Percentiles rank a stretch among this genome's conserved stretches.
phyloP scores from a whole-genome alignment of 345 rosid genomes.

The Isatis tinctoria region DNA sequence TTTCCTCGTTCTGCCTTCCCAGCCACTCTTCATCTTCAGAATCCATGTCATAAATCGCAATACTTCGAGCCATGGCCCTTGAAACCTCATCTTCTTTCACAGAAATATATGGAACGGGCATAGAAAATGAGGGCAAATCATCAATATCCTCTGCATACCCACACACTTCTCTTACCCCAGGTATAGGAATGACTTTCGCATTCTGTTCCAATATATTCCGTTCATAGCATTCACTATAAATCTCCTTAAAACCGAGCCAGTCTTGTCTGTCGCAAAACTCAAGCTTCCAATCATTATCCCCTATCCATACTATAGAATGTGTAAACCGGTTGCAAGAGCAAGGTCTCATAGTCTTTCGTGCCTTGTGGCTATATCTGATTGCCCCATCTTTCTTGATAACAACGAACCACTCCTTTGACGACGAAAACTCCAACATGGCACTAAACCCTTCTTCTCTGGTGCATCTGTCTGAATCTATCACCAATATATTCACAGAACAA shows the following conservation, averaged over 20 bases:
- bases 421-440: slow-evolving; percentile 47
- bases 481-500: slow-evolving; percentile 66
- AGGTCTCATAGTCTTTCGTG: slow-evolving; percentile 61
- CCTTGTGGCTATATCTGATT: slow-evolving; percentile 44
- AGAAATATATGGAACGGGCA: slow-evolving; percentile 60
- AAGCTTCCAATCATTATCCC: slow-evolving; percentile 75
- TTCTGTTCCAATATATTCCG: slow-evolving; percentile 45
- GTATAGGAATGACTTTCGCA: slow-evolving; percentile 73
- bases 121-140: slow-evolving; percentile 33
- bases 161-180: slow-evolving; percentile 62
- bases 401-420: slow-evolving; percentile 68
- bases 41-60: slow-evolving; percentile 83
- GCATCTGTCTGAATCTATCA: slow-evolving; percentile 59
- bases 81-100: slow-evolving; percentile 61
- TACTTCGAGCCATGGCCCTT: slow-evolving; percentile 64
- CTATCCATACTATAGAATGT: slow-evolving; percentile 65
- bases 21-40: slow-evolving; percentile 95
- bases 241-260: slow-evolving; percentile 81
- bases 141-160: slow-evolving; percentile 39
- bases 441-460: slow-evolving; percentile 64
- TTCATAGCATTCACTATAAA: slow-evolving; percentile 76
- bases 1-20: slow-evolving; percentile 44
- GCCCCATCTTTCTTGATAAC: slow-evolving; percentile 53
- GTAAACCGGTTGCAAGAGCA: slow-evolving; percentile 55
- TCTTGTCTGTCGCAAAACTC: slow-evolving; percentile 70